A percentile compares a stretch with the other conserved stretches of the same genome.
Conservation (phyloP, 2,329 filamentous ascomycete species). For the Stagonosporopsis cucurbitacearum region DNA sequence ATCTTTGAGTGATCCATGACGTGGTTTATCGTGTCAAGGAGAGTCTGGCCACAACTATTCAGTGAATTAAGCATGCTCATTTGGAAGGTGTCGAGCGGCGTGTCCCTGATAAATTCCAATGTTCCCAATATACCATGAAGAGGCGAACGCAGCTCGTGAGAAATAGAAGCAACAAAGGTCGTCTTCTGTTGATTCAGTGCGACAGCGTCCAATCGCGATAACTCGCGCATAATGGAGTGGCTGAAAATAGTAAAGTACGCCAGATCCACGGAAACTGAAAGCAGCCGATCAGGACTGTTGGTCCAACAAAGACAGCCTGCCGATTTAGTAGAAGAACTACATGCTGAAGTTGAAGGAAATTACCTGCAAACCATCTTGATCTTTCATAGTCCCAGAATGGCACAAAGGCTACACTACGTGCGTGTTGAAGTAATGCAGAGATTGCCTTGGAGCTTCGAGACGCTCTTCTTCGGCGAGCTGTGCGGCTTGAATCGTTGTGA, state of each 20-base stretch:
- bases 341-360: background rate
- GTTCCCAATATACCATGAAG: constrained; percentile 50
- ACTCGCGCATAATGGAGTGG: constrained; percentile 63
- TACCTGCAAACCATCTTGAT: constrained; percentile 43
- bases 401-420: constrained; percentile 46
- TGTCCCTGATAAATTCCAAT: constrained; percentile 58
- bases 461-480: background rate
- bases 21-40: constrained; percentile 55
- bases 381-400: constrained; percentile 51
- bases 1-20: constrained; percentile 42
- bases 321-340: background rate
- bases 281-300: constrained; percentile 35
- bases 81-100: constrained; percentile 48
- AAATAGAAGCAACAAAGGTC: constrained; percentile 60
- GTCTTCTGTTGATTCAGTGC: constrained; percentile 55
- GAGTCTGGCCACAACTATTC: constrained; percentile 54
- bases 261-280: constrained; percentile 40
- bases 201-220: constrained; percentile 60
- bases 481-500: background rate
- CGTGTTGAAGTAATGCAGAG: constrained; percentile 56
- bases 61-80: constrained; percentile 56
- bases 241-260: constrained; percentile 47
- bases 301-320: constrained; percentile 45
- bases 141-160: constrained; percentile 60
- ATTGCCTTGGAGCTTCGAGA: constrained; percentile 54